Evolutionary conservation across 495 filamentous ascomycete species (phyloP).

Genomic region (Pyrenopolyporus hunteri): DNA sequence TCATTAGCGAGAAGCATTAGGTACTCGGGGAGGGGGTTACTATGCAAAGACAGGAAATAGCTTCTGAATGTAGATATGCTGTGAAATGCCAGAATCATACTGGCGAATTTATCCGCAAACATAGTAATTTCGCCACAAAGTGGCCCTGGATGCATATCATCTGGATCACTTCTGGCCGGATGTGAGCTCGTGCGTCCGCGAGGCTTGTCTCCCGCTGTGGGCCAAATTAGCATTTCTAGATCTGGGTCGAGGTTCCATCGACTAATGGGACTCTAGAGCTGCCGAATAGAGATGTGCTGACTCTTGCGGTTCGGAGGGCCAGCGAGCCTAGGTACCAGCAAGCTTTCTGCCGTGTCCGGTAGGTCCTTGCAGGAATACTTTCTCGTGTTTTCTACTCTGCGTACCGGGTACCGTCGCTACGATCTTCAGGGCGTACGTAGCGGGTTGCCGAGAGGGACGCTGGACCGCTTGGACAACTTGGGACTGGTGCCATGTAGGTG

Average conservation of each 20-base stretch:
- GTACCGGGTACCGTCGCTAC: constrained; percentile 30
- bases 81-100: constrained; percentile 29
- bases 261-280: constrained; percentile 40
- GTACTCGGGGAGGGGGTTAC: constrained; percentile 19
- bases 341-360: constrained; percentile 28
- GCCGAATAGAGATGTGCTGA: constrained; percentile 37
- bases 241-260: constrained; percentile 41
- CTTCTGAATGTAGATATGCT: constrained; percentile 35
- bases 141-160: constrained; percentile 41
- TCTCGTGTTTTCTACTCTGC: constrained; percentile 1
- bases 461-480: constrained; percentile 32
- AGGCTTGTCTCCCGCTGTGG: constrained; percentile 42
- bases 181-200: constrained; percentile 40
- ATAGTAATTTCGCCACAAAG: constrained; percentile 42
- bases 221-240: constrained; percentile 41
- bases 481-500: constrained; percentile 36
- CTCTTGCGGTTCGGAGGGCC: constrained; percentile 13
- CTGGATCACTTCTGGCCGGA: constrained; percentile 40
- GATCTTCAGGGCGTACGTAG: constrained; percentile 21
- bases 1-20: constrained; percentile 22
- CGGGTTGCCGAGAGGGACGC: constrained; percentile 13
- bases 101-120: constrained; percentile 38
- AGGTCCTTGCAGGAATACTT: constrained; percentile 31
- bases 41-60: constrained; percentile 24
- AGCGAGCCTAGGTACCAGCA: constrained; percentile 12